Evolutionary conservation across 148 eudicot genomes (phyloP).

Genomic region (Vaccinium vitisidaea): DNA sequence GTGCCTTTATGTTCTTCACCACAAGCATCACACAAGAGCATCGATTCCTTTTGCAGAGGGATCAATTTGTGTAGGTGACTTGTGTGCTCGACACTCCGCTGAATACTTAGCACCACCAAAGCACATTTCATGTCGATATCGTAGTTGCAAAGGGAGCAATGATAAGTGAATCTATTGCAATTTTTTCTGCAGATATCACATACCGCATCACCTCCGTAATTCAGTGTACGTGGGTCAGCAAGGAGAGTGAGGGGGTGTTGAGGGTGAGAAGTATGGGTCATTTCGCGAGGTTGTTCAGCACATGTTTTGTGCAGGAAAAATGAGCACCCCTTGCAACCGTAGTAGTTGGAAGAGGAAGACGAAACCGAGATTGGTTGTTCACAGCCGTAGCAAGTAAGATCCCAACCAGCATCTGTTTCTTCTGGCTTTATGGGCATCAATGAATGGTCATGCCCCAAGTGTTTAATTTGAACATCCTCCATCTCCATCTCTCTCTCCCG

Average conservation of each 20-base stretch:
- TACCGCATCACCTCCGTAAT: not conserved
- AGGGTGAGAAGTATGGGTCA: not conserved
- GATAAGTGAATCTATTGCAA: not conserved
- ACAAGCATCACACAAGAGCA: not conserved
- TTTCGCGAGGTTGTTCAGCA: not conserved
- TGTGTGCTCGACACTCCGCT: not conserved
- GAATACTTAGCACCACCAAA: not conserved
- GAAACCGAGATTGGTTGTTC: not conserved
- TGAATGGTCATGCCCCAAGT: not conserved
- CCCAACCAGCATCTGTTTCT: not conserved
- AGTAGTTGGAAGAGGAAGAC: not conserved
- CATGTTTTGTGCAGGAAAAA: conserved; percentile 2
- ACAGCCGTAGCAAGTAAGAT: not conserved
- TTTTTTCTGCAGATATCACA: not conserved
- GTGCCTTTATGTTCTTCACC: not conserved
- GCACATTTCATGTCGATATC: not conserved
- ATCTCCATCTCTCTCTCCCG: not conserved
- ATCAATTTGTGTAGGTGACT: not conserved
- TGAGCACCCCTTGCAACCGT: not conserved
- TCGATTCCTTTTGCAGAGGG: not conserved
- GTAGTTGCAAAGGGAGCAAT: not conserved
- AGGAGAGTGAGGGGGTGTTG: not conserved
- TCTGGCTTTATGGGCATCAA: not conserved
- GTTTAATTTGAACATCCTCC: not conserved
- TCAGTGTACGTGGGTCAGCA: not conserved